Percentiles rank a stretch among this genome's conserved stretches.
Evolutionary conservation across 2,329 filamentous ascomycete species (phyloP).

Genomic region (Akanthomyces uredinophilus): DNA sequence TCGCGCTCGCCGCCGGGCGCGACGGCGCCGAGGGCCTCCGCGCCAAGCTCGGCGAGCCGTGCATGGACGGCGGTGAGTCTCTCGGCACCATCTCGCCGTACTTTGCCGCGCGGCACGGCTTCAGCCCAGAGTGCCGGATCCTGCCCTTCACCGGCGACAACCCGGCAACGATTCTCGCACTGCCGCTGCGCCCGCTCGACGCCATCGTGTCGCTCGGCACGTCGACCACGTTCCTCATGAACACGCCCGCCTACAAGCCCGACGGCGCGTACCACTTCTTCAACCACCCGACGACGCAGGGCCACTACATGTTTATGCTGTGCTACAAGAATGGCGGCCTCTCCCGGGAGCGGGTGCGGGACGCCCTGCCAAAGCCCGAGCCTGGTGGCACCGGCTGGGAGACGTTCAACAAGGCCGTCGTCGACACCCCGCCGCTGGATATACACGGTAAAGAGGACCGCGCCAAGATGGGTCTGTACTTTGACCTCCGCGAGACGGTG

Average conservation of each 20-base stretch:
- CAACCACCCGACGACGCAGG: conserved; percentile 88
- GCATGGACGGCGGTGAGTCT: conserved; percentile 71
- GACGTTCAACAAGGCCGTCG: conserved; percentile 69
- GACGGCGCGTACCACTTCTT: conserved; percentile 95
- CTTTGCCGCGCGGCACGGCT: conserved; percentile 74
- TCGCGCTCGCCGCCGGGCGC: conserved; percentile 66
- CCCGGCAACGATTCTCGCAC: conserved; percentile 85
- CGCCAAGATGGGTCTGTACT: conserved; percentile 91
- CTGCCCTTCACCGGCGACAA: conserved; percentile 94
- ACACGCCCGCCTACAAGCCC: conserved; percentile 83
- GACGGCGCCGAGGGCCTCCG: conserved; percentile 59
- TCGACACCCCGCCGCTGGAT: conserved; percentile 64
- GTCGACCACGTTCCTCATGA: conserved; percentile 96
- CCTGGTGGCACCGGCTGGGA: conserved; percentile 59
- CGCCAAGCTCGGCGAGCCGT: conserved; percentile 73
- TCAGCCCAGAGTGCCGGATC: conserved; percentile 68
- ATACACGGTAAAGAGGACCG: conserved; percentile 46
- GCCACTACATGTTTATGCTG: conserved; percentile 99
- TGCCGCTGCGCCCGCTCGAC: conserved; percentile 81
- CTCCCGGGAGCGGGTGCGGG: conserved; percentile 83
- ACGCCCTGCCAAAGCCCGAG: conserved; percentile 60
- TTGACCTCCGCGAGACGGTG: conserved; percentile 91
- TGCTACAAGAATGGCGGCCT: conserved; percentile 99
- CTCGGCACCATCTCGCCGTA: conserved; percentile 74
- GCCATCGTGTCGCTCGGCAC: conserved; percentile 94